Evolutionary conservation across 306 rosid genomes (phyloP).

Genomic region (Cercis canadensis): DNA sequence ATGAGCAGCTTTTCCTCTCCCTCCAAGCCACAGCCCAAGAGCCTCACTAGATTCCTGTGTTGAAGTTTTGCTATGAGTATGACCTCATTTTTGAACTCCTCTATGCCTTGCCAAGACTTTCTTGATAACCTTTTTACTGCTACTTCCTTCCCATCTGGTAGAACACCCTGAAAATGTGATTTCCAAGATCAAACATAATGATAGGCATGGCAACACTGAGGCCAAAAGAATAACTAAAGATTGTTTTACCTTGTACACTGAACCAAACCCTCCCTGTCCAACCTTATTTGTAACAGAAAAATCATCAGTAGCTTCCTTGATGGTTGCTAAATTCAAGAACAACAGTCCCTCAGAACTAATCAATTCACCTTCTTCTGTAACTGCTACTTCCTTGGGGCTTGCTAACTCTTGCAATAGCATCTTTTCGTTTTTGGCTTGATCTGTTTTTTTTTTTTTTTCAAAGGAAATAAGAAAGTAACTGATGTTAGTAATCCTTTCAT

Average conservation of each 20-base stretch:
- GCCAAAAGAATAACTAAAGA: neutral
- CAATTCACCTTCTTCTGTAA: constrained; percentile 59
- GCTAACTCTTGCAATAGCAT: constrained; percentile 41
- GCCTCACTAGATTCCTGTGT: constrained; percentile 49
- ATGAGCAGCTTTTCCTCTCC: constrained; percentile 44
- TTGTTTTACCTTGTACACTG: constrained; percentile 32
- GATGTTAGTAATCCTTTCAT: neutral
- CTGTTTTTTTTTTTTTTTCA: constrained; percentile 34
- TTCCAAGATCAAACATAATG: neutral
- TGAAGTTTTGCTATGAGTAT: constrained; percentile 47
- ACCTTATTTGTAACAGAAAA: constrained; percentile 54
- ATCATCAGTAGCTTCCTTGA: constrained; percentile 40
- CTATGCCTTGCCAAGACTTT: constrained; percentile 47
- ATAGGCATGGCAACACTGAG: neutral
- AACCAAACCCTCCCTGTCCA: constrained; percentile 52
- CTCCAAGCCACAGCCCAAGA: constrained; percentile 44
- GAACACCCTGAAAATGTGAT: constrained; percentile 37
- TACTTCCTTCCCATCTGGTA: constrained; percentile 42
- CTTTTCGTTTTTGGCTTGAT: constrained; percentile 37
- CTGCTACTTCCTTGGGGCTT: constrained; percentile 37
- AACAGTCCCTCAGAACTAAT: constrained; percentile 51
- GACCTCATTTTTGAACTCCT: constrained; percentile 51
- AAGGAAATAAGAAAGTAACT: neutral
- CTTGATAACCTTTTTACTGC: constrained; percentile 50
- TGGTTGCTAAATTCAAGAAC: constrained; percentile 43